Conservation (phyloP, 768 basidiomycete genomes). For the Collybia sp. region DNA sequence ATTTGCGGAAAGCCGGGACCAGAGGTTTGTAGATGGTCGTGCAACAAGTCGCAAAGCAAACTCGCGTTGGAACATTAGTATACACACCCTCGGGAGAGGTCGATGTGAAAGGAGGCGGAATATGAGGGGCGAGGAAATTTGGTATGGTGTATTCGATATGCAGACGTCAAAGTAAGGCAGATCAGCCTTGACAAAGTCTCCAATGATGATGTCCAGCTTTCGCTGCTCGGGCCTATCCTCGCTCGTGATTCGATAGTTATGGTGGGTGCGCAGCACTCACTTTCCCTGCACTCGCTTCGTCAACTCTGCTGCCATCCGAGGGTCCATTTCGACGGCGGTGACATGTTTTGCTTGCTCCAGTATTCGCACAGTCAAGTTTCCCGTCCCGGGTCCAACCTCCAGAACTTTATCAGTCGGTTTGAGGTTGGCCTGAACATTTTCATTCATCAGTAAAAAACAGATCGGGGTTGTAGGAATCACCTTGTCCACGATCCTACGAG, state of each 20-base stretch:
- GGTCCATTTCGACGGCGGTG: conserved; percentile 96
- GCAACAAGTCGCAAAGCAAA: conserved; percentile 93
- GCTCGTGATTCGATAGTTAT: not conserved
- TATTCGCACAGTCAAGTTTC: conserved; percentile 92
- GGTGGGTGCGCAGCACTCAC: conserved; percentile 34
- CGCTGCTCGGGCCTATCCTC: conserved; percentile 81
- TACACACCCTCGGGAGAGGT: conserved; percentile 87
- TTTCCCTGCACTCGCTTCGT: conserved; percentile 97
- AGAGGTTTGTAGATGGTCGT: conserved; percentile 74
- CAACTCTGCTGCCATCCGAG: conserved; percentile 97
- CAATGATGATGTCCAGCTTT: conserved; percentile 92
- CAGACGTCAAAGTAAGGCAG: conserved; percentile 98
- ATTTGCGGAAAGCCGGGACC: conserved; percentile 94
- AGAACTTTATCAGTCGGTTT: conserved; percentile 94
- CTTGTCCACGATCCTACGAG: conserved; percentile 38
- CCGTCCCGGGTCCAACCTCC: conserved; percentile 97
- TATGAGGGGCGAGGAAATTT: conserved; percentile 96
- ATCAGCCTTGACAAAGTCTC: conserved; percentile 98
- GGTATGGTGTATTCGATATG: conserved; percentile 98
- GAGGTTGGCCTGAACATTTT: conserved; percentile 66
- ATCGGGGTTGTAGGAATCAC: conserved; percentile 3
- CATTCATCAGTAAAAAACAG: not conserved
- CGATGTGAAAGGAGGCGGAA: conserved; percentile 97
- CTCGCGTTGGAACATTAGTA: conserved; percentile 99
- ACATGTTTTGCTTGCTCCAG: conserved; percentile 90